These are phyloP conservation scores for Yamadazyma paraphyllophila DNA, from an alignment of 805 yeast species.

Conservation along the genomic window DNA sequence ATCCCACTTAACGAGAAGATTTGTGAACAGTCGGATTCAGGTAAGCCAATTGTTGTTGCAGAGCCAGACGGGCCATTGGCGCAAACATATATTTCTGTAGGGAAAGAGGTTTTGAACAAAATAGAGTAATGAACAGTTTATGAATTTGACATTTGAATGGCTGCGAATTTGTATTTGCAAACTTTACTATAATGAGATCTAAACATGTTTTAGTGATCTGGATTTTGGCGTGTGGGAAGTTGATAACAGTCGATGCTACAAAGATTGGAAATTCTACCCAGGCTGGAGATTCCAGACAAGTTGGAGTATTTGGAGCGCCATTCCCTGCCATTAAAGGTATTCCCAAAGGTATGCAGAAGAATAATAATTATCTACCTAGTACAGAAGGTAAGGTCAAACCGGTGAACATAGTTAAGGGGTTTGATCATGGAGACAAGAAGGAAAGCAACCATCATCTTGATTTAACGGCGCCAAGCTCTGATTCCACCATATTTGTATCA, in stretches of 20 bases:
- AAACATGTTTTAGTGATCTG: not conserved
- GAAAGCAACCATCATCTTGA: too few species aligned
- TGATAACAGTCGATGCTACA: too few species aligned
- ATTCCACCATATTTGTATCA: too few species aligned
- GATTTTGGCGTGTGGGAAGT: not conserved
- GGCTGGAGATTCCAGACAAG: not conserved
- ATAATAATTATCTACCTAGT: too few species aligned
- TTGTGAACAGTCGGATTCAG: constrained; percentile 59
- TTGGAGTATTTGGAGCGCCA: not conserved
- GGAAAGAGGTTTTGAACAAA: constrained; percentile 21
- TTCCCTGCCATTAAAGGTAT: not conserved
- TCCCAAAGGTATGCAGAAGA: not conserved
- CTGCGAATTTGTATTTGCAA: constrained; percentile 6
- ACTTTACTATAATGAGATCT: not conserved
- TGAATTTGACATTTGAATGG: not conserved
- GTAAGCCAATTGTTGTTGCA: constrained; percentile 58
- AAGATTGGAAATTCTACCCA: not conserved
- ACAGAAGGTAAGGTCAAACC: not conserved
- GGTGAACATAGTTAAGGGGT: not conserved
- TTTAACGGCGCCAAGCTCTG: too few species aligned
- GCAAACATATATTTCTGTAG: constrained; percentile 48
- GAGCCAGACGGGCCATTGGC: constrained; percentile 36
- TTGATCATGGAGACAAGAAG: not conserved
- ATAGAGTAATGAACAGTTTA: not conserved
- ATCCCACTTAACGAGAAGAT: constrained; percentile 66